A percentile compares a stretch with the other conserved stretches of the same genome.
phyloP scores from a whole-genome alignment of 1,284 basidiomycete genomes.

The Jaminaea rosea region DNA sequence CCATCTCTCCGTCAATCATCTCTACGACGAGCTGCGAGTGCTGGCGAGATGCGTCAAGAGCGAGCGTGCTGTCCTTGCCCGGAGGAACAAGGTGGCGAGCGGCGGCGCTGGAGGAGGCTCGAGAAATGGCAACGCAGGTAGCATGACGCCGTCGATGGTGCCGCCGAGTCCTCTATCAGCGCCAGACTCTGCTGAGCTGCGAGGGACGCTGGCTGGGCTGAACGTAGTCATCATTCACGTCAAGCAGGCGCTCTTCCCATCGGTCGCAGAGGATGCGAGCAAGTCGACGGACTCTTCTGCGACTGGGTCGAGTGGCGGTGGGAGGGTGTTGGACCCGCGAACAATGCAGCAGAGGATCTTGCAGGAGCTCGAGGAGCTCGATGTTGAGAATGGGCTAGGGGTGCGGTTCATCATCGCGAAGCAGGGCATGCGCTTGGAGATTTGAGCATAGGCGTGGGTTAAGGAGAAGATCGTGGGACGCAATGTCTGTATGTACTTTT shows the following conservation, averaged over 20 bases:
- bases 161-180: too few species aligned
- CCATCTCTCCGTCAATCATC: constrained; percentile 30
- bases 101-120: background rate
- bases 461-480: too few species aligned
- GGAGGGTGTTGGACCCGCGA: constrained; percentile 13
- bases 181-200: constrained; percentile 17
- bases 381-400: constrained; percentile 17
- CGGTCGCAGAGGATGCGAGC: constrained; percentile 9
- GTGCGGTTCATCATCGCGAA: constrained; percentile 34
- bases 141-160: background rate
- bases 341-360: constrained; percentile 31
- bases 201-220: constrained; percentile 19
- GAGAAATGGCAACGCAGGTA: background rate
- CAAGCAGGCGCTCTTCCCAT: constrained; percentile 35
- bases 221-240: constrained; percentile 36
- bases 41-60: constrained; percentile 23
- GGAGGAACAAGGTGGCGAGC: constrained; percentile 2
- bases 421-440: constrained; percentile 36
- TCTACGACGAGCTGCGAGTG: constrained; percentile 33
- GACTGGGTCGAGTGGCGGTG: background rate
- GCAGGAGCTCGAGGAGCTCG: constrained; percentile 22
- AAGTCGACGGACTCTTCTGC: background rate
- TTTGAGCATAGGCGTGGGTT: background rate
- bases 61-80: constrained; percentile 9
- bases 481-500: too few species aligned